Evolutionary conservation across 208 protist genomes (phyloP).

Genomic region (Crithidia sp.): DNA sequence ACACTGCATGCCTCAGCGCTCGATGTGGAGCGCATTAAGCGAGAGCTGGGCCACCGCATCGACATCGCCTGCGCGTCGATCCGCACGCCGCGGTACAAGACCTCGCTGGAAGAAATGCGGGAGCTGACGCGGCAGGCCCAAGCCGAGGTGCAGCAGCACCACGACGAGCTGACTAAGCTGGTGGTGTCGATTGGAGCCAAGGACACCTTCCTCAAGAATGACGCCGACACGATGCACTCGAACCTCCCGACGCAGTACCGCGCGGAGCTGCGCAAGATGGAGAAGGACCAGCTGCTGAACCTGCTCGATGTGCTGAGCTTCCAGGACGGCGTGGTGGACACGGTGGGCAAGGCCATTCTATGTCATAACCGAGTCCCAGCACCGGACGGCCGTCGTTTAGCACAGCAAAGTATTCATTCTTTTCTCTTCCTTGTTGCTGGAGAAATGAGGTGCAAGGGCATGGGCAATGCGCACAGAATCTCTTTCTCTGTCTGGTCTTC

Average conservation of each 20-base stretch:
- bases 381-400: constrained; percentile 67
- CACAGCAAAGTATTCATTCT: background rate
- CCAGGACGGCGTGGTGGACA: constrained; percentile 76
- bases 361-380: constrained; percentile 52
- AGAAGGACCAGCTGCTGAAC: constrained; percentile 83
- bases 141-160: constrained; percentile 76
- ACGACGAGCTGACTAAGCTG: constrained; percentile 72
- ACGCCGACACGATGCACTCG: constrained; percentile 82
- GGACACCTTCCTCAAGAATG: constrained; percentile 70
- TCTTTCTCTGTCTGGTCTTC: too few relatives aligned
- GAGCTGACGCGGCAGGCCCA: constrained; percentile 59
- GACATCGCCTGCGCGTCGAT: constrained; percentile 68
- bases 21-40: constrained; percentile 80
- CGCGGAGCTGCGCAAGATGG: constrained; percentile 62
- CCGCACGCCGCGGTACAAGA: constrained; percentile 79
- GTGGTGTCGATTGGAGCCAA: constrained; percentile 80
- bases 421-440: background rate
- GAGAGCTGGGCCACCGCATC: constrained; percentile 68
- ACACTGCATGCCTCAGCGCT: constrained; percentile 48
- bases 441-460: background rate
- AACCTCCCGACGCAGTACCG: constrained; percentile 75
- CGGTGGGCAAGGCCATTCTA: constrained; percentile 85
- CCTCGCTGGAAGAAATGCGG: constrained; percentile 72
- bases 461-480: background rate
- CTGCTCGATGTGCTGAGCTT: constrained; percentile 85